phyloP scores from a whole-genome alignment of 768 basidiomycete genomes.

The Russula emetica region DNA sequence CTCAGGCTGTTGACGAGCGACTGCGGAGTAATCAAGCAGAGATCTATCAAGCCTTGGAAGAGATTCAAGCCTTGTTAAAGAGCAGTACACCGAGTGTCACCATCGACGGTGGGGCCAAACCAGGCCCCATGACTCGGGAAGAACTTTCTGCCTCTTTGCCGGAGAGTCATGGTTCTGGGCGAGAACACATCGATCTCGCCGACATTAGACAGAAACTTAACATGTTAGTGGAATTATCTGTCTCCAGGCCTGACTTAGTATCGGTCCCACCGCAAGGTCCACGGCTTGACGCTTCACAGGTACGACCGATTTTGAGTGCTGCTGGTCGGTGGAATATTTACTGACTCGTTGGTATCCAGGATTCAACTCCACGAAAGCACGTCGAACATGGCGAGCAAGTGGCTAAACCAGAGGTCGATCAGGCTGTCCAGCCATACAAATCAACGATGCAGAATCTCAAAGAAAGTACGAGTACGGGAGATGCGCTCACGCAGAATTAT shows the following conservation, averaged over 20 bases:
- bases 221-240: constrained; percentile 32
- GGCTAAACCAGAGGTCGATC: background rate
- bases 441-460: constrained; percentile 2
- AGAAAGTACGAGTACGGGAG: background rate
- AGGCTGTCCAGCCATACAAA: background rate
- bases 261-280: background rate
- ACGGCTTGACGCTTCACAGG: background rate
- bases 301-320: background rate
- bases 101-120: constrained; percentile 24
- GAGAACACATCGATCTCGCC: constrained; percentile 28
- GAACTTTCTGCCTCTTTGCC: constrained; percentile 29
- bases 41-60: constrained; percentile 33
- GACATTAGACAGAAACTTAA: constrained; percentile 41
- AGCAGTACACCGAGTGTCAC: constrained; percentile 38
- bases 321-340: background rate
- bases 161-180: constrained; percentile 15
- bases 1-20: background rate
- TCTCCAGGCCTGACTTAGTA: constrained; percentile 11
- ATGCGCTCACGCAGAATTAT: constrained; percentile 42
- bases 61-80: constrained; percentile 40
- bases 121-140: constrained; percentile 12
- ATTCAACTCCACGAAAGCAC: background rate
- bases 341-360: background rate
- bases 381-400: background rate
- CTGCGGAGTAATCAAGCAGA: constrained; percentile 1